Base-by-base conservation (phyloP, 202 grass and related monocot species). In the Panicum hallii region DNA sequence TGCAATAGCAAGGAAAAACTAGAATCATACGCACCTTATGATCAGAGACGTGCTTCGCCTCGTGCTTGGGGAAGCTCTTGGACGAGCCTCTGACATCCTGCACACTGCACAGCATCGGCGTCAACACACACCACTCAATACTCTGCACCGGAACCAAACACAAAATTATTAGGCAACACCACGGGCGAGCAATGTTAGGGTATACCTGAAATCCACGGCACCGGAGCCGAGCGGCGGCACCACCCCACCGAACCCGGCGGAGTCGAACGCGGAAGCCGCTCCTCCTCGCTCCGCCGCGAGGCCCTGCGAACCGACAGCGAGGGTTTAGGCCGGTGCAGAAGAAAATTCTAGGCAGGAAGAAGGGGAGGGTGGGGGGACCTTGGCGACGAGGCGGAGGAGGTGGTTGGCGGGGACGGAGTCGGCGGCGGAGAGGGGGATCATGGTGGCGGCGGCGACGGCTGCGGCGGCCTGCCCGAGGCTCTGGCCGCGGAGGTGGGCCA, bases 51-150 rank as follows among this genome's bases (percentile, higher is more conserved):
- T 95, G 93, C 62, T 75, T 88, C 38, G 70, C 86, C 75, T 93
- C 95, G 15, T 98, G 93, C 81, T 94, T 98, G 77, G 90, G 80
- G 17, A 98, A 98, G 81, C 67, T 93, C 85, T 95, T 95, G 74
- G 91, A 94, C 69, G 93, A 78, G 55, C 90, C 91, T 82, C 83
- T 99, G 19, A 86, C 86, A 58, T 92, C 87, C 82, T 92, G 96
- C 69, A 85, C 48, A 79, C 88, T 90, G 15, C 79, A 67, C 20
- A 53, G 65, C 54, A 69, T 63, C 80, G 34, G 63, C 40, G 48
- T 87, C 61, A 85, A 26, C 58, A 84, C 52, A 40, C 28, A 32
- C n/a, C 20, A 42, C 47, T 68, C 63, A 11, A 20, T 6, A 34
- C 53, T 52, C 70, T 19, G 70, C 36, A 83, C 74, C 61, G 74